phyloP scores from a whole-genome alignment of 1,284 basidiomycete species.

The Malassezia yamatoensis region DNA sequence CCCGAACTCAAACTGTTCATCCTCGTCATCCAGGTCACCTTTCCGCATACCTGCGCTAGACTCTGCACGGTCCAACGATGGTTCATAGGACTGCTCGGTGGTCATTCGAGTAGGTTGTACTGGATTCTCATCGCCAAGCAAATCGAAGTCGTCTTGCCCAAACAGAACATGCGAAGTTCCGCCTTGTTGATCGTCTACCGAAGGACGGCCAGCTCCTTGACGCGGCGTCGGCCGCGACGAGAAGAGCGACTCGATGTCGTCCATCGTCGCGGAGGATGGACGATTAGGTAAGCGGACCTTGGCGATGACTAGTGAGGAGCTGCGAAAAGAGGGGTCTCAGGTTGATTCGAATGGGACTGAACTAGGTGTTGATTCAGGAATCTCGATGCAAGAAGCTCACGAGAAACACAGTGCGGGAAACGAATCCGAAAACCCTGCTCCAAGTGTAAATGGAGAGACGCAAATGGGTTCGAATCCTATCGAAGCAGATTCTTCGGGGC shows the following conservation, averaged over 20 bases:
- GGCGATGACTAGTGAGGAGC: too few species aligned
- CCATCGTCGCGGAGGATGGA: conserved; percentile 1
- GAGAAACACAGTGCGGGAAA: too few species aligned
- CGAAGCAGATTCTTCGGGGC: too few species aligned
- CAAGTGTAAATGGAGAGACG: too few species aligned
- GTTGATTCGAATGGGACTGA: too few species aligned
- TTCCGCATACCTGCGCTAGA: neutral
- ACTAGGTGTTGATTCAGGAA: too few species aligned
- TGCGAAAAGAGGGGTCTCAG: too few species aligned
- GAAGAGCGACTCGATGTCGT: conserved; percentile 19
- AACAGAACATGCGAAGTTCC: conserved; percentile 32
- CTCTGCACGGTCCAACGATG: neutral
- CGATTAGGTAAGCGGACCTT: conserved; percentile 1
- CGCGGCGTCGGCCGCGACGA: conserved; percentile 2
- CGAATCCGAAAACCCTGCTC: too few species aligned
- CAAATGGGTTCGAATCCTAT: too few species aligned
- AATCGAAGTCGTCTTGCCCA: conserved; percentile 36
- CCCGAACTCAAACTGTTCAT: neutral
- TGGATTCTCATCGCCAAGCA: conserved; percentile 34
- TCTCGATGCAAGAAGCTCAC: too few species aligned
- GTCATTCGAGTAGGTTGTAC: conserved; percentile 26
- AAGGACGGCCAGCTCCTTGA: neutral
- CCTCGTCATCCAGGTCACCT: neutral
- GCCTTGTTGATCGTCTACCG: neutral
- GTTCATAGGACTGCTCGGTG: conserved; percentile 3